Percentiles rank a stretch among this genome's conserved stretches.
phyloP scores from a whole-genome alignment of 2,329 filamentous ascomycete genomes.

The Graphilbum fragrans region DNA sequence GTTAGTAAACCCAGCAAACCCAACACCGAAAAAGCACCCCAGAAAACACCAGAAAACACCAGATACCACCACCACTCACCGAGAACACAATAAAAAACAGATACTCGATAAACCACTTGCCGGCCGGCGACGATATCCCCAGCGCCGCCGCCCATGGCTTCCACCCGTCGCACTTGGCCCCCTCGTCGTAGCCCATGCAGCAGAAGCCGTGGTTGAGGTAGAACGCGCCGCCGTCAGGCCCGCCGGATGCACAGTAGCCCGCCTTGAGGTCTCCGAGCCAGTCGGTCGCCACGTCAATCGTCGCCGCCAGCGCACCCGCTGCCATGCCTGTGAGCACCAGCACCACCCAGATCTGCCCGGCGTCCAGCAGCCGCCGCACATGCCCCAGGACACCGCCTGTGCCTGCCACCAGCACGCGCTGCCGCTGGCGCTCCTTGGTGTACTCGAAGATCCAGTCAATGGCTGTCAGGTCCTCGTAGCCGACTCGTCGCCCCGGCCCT shows the following conservation, averaged over 20 bases:
- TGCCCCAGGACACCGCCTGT: constrained; percentile 55
- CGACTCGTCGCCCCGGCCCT: constrained; percentile 77
- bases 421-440: constrained; percentile 82
- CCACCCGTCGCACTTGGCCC: constrained; percentile 77
- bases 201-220: constrained; percentile 89
- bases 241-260: constrained; percentile 69
- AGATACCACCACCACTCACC: too few species aligned
- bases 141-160: constrained; percentile 70
- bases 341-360: constrained; percentile 84
- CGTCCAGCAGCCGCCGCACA: constrained; percentile 62
- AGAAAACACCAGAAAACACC: too few species aligned
- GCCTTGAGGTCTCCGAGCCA: constrained; percentile 91
- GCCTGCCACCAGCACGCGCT: constrained; percentile 60
- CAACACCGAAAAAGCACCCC: too few species aligned
- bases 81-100: constrained; percentile 77
- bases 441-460: constrained; percentile 99
- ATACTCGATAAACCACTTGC: constrained; percentile 76
- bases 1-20: too few species aligned
- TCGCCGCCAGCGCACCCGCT: constrained; percentile 73
- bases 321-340: constrained; percentile 75
- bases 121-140: constrained; percentile 46
- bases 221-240: constrained; percentile 69
- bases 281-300: constrained; percentile 80
- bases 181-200: constrained; percentile 81
- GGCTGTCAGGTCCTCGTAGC: constrained; percentile 90